Evolutionary conservation across 768 basidiomycete species (phyloP).

Genomic region (Neoboletus brunneissimus): DNA sequence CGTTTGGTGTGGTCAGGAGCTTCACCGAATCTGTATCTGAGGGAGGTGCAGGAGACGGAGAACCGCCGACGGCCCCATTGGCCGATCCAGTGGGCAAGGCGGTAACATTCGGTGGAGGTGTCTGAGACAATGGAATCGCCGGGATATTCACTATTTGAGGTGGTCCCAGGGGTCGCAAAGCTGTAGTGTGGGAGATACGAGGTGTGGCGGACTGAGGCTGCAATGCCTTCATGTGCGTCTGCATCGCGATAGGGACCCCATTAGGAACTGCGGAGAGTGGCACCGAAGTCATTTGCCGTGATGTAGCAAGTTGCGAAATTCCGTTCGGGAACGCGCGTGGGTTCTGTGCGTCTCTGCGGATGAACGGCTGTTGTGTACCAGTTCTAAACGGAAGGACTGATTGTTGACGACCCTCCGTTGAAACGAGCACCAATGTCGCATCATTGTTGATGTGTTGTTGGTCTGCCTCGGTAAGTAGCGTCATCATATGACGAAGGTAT

Average conservation of each 20-base stretch:
- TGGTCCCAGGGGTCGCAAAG: constrained; percentile 32
- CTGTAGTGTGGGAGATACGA: constrained; percentile 52
- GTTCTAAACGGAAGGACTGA: constrained; percentile 47
- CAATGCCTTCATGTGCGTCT: constrained; percentile 61
- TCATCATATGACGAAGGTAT: constrained; percentile 56
- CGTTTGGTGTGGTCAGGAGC: constrained; percentile 16
- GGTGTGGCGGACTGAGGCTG: constrained; percentile 48
- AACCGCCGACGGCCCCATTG: constrained; percentile 36
- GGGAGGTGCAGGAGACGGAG: constrained; percentile 37
- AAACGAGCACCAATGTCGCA: constrained; percentile 41
- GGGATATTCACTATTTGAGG: constrained; percentile 36
- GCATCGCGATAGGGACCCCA: constrained; percentile 57
- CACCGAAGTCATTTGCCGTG: constrained; percentile 21
- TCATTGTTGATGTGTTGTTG: constrained; percentile 50
- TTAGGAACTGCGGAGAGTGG: constrained; percentile 33
- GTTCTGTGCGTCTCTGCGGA: constrained; percentile 27
- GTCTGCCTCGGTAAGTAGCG: constrained; percentile 55
- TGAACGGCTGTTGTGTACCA: constrained; percentile 29
- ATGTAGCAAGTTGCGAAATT: constrained; percentile 22
- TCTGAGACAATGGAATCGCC: constrained; percentile 27
- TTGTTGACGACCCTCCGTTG: constrained; percentile 50
- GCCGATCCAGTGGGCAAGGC: constrained; percentile 19
- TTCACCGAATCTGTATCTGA: constrained; percentile 42
- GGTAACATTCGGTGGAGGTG: constrained; percentile 36
- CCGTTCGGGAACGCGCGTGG: constrained; percentile 26